Evolutionary conservation across 441 rosid genomes (phyloP).

Genomic region (Pelargonium citronellum): DNA sequence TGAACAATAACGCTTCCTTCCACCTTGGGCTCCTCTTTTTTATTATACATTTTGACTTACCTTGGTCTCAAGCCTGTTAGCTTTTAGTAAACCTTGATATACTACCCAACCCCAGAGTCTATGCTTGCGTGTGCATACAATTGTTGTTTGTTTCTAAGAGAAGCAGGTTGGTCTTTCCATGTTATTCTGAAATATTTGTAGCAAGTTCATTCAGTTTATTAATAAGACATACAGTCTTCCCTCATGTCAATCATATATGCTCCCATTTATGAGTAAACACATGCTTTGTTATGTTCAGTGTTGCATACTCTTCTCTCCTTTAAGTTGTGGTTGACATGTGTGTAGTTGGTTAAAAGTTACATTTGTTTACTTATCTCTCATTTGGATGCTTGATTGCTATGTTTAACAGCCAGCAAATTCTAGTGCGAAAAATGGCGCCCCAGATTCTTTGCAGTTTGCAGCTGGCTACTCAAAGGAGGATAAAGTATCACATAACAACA

Average conservation of each 20-base stretch:
- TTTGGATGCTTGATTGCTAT: neutral
- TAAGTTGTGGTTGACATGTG: constrained; percentile 12
- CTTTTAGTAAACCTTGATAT: neutral
- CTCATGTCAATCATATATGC: neutral
- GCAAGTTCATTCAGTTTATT: neutral
- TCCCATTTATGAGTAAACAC: neutral
- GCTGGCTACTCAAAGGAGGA: constrained; percentile 24
- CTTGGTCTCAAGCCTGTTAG: neutral
- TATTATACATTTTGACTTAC: neutral
- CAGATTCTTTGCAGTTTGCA: constrained; percentile 18
- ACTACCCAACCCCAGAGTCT: neutral
- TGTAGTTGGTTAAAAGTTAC: neutral
- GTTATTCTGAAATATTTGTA: neutral
- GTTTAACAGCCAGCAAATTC: constrained; percentile 23
- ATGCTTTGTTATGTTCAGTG: neutral
- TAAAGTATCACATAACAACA: constrained; percentile 12
- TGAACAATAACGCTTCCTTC: neutral
- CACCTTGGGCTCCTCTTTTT: neutral
- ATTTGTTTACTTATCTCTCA: constrained; percentile 8
- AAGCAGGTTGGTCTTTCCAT: neutral
- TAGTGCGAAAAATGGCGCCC: constrained; percentile 14
- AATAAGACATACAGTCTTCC: neutral
- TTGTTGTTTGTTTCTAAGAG: neutral
- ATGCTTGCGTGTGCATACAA: neutral
- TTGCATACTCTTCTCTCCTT: neutral